These are phyloP conservation scores for Paramecium primaurelia DNA, from an alignment of 73 alveolate genomes.

Conservation along the genomic window DNA sequence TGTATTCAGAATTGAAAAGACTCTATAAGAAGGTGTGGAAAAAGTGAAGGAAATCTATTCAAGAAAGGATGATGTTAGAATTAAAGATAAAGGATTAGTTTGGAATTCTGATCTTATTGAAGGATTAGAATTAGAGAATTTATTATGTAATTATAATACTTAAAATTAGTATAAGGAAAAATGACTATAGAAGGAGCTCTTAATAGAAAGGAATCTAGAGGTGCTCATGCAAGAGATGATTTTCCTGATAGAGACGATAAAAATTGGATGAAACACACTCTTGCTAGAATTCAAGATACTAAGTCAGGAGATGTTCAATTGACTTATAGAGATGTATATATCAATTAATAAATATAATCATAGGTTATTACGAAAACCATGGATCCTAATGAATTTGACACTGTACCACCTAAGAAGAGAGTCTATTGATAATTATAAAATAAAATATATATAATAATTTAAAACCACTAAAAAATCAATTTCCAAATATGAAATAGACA, in stretches of 20 bases:
- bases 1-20: constrained; percentile 78
- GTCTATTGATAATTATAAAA: constrained; percentile 61
- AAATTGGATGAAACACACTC: constrained; percentile 84
- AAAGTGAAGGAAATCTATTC: constrained; percentile 69
- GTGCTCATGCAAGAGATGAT: constrained; percentile 90
- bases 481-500: too few species aligned
- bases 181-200: constrained; percentile 74
- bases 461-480: background rate
- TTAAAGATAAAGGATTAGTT: constrained; percentile 80
- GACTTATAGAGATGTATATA: constrained; percentile 67
- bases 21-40: constrained; percentile 73
- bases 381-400: constrained; percentile 71
- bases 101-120: constrained; percentile 81
- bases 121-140: constrained; percentile 77
- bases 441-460: background rate
- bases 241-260: constrained; percentile 82
- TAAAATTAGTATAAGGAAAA: constrained; percentile 58
- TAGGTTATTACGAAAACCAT: constrained; percentile 58
- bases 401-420: constrained; percentile 85
- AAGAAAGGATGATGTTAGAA: constrained; percentile 67
- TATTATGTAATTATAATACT: constrained; percentile 42
- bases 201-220: constrained; percentile 83
- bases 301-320: constrained; percentile 59
- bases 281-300: constrained; percentile 61
- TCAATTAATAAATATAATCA: background rate